Conservation (phyloP, 2,329 filamentous ascomycete genomes). For the Sphaerulina populicola region DNA sequence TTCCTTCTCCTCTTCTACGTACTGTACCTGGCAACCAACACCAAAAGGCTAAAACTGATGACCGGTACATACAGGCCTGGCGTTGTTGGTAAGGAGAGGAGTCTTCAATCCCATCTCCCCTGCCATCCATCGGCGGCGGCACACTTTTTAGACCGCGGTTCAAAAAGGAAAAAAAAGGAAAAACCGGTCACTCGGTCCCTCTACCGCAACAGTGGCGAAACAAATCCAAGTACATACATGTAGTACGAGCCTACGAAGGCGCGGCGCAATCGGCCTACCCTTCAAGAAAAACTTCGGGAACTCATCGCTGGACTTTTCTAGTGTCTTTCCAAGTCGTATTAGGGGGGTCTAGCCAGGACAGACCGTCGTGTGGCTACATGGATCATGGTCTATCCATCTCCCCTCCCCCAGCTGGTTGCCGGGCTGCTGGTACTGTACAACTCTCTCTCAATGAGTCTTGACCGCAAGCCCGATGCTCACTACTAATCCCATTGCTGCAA, state of each 20-base stretch:
- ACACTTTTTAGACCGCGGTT: too few relatives aligned
- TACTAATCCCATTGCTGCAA: not conserved
- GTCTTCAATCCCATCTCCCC: too few relatives aligned
- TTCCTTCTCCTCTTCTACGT: not conserved
- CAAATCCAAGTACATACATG: not conserved
- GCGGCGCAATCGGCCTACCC: not conserved
- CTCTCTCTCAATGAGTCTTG: not conserved
- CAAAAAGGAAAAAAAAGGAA: too few relatives aligned
- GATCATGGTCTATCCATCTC: not conserved
- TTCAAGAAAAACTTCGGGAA: conserved; percentile 1
- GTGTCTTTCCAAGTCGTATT: too few relatives aligned
- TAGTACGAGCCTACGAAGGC: not conserved
- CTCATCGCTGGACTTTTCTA: not conserved
- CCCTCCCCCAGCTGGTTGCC: not conserved
- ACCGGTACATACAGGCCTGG: too few relatives aligned
- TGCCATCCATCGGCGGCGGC: too few relatives aligned
- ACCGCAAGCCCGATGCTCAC: not conserved
- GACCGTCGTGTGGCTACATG: not conserved
- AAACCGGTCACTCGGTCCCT: not conserved
- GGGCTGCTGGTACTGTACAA: not conserved
- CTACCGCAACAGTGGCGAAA: not conserved
- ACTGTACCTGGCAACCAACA: too few relatives aligned
- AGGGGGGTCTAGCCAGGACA: too few relatives aligned
- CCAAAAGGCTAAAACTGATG: not conserved
- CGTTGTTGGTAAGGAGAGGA: too few relatives aligned